Evolutionary conservation across 257 asterid genomes (phyloP), one percentile per base, ranked within the genome.

Genomic region (Agastache rugosa): DNA sequence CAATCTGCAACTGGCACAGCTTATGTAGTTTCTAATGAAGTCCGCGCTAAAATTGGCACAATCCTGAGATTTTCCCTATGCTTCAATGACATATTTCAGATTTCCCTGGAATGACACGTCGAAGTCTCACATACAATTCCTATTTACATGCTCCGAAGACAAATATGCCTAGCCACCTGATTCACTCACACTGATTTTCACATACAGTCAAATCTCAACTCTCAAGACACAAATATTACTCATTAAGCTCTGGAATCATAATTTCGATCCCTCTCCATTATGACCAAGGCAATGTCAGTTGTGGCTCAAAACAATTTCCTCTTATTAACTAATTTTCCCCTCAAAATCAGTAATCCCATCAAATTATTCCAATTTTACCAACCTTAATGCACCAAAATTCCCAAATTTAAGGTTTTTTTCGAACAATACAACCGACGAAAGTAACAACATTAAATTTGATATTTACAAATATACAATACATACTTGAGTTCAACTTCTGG

Each of bases 401-500:
- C 20, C 53, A 56, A 66, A 45, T 39, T 22, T 41, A 2, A n/a
- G 25, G 31, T 12, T 20, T 35, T 62, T 54, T 55, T 23, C 51
- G 6, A 22, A 25, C 67, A 65, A 42, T 12, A 70, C 14, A 69
- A 35, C 45, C 20, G n/a, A 59, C 45, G 4, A 16, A 12, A 22
- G 70, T 29, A 47, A 9, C 15, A 51, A 67, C 15, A 45, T 19
- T 10, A 29, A 51, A 69, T 53, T 58, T 73, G 76, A 42, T 41
- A 58, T 35, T 16, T 20, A 68, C 27, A 10, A 54, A 77, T 27
- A 65, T 71, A 65, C 11, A 37, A 41, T 27, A 77, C 98, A 51
- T 86, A 94, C 99, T 92, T 94, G 80, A 94, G 88, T 82, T 94
- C 97, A 85, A 92, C 97, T 82, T 94, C 99, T 39, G 97, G 98